Conservation (phyloP, 495 filamentous ascomycete genomes). For the Monascus purpureus region DNA sequence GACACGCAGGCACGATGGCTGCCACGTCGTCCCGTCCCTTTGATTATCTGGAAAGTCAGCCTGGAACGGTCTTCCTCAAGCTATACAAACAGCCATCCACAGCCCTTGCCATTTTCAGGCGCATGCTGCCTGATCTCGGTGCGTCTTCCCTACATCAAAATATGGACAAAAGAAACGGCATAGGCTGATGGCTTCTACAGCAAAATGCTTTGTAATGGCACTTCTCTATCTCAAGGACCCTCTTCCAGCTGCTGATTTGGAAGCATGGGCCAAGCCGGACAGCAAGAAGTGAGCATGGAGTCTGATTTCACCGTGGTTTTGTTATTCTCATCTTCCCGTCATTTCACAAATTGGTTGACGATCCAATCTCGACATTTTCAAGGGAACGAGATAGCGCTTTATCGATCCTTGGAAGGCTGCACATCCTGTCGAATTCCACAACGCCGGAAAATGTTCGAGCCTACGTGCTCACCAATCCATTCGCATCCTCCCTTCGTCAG, state of each 20-base stretch:
- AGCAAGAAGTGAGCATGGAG: slow-evolving; percentile 48
- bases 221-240: slow-evolving; percentile 76
- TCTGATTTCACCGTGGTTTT: too few species aligned
- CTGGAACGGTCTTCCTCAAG: slow-evolving; percentile 72
- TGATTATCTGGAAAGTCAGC: slow-evolving; percentile 82
- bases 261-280: slow-evolving; percentile 66
- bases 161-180: background rate
- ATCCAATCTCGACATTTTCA: slow-evolving; percentile 1
- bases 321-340: background rate
- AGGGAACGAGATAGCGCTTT: slow-evolving; percentile 74
- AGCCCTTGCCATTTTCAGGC: slow-evolving; percentile 86
- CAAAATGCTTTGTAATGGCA: slow-evolving; percentile 90
- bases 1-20: slow-evolving; percentile 41
- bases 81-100: slow-evolving; percentile 95
- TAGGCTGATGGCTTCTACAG: slow-evolving; percentile 25
- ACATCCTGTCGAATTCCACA: slow-evolving; percentile 54
- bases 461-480: slow-evolving; percentile 59
- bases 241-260: slow-evolving; percentile 59
- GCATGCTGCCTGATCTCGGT: slow-evolving; percentile 91
- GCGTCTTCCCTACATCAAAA: slow-evolving; percentile 12
- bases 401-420: slow-evolving; percentile 62
- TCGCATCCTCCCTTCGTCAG: slow-evolving; percentile 60
- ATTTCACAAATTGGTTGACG: background rate
- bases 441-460: slow-evolving; percentile 46
- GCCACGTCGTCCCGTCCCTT: slow-evolving; percentile 51